phyloP scores from a whole-genome alignment of 305 asterid genomes.

The Petunia hybrid region DNA sequence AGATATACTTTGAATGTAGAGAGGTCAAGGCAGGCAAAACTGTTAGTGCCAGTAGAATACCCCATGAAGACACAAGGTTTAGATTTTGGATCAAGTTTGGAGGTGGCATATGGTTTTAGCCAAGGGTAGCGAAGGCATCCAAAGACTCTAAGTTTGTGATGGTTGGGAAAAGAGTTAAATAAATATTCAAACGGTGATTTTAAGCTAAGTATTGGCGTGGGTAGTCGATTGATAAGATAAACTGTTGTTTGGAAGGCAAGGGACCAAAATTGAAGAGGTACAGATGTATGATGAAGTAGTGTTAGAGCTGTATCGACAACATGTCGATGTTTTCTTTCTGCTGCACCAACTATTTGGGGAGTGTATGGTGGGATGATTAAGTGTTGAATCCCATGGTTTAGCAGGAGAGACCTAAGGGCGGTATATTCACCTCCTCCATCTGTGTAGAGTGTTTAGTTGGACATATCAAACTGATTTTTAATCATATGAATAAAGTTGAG shows the following conservation, averaged over 20 bases:
- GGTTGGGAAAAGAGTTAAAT: background rate
- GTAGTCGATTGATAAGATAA: no score
- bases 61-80: background rate
- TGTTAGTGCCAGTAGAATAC: background rate
- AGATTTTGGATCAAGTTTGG: no score
- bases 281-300: background rate
- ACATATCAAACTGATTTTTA: no score
- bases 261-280: background rate
- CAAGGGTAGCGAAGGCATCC: background rate
- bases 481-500: no score
- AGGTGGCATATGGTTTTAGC: background rate
- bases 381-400: conserved; percentile 5
- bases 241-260: background rate
- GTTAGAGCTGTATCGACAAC: background rate
- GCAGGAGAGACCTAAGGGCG: background rate
- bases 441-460: background rate
- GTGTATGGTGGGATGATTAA: conserved; percentile 9
- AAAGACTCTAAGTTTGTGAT: background rate
- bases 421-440: background rate
- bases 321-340: conserved; percentile 7
- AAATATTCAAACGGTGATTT: no score
- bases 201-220: no score
- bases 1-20: background rate
- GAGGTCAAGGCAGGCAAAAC: background rate
- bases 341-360: background rate